phyloP scores from a whole-genome alignment of 768 basidiomycete species.

The Lepiota subincarnata region DNA sequence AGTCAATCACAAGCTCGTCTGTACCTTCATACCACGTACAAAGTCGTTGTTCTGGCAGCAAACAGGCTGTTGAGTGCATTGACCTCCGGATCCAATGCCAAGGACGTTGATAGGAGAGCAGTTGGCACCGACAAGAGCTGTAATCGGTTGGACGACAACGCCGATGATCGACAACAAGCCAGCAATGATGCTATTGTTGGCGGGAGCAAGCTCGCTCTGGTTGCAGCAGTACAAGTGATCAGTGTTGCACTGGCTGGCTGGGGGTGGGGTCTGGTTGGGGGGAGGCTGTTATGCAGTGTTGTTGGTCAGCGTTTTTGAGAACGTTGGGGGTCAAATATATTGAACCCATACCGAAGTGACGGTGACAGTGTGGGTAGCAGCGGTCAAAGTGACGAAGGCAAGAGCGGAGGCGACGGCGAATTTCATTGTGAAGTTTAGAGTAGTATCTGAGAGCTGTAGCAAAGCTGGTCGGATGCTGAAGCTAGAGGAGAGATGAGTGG shows the following conservation, averaged over 20 bases:
- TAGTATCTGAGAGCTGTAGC: background rate
- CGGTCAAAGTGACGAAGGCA: background rate
- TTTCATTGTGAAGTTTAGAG: background rate
- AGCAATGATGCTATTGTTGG: background rate
- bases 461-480: background rate
- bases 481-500: background rate
- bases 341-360: background rate
- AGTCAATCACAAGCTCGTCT: no score
- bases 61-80: background rate
- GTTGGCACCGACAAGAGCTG: background rate
- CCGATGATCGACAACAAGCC: background rate
- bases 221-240: background rate
- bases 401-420: slow-evolving; percentile 1
- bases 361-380: slow-evolving; percentile 9
- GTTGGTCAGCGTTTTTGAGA: background rate
- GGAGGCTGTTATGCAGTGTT: no score
- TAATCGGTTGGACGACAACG: background rate
- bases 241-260: background rate
- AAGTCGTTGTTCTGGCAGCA: background rate
- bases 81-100: background rate
- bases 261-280: background rate
- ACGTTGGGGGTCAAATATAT: background rate
- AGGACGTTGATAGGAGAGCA: background rate
- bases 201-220: background rate
- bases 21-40: background rate